Base-by-base conservation (phyloP, 2,329 filamentous ascomycete species). In the Gremmenia infestans region DNA sequence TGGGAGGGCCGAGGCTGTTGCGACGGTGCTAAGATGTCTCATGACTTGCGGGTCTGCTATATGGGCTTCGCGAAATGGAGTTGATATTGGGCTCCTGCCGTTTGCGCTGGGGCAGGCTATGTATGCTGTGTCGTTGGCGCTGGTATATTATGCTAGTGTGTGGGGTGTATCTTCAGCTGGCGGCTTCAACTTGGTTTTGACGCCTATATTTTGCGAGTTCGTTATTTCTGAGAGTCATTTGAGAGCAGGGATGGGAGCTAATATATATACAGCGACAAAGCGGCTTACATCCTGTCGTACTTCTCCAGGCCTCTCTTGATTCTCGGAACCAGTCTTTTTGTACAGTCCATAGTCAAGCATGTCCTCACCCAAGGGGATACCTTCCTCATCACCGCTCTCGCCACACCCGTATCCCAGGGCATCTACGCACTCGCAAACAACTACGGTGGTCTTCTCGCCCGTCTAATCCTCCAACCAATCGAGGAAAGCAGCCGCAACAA, bases 281-380 rank as follows among this genome's bases (percentile, higher is more conserved):
- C 59, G n/a, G 49, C 53, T 9, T 69, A 63, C 42, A 28, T 66
- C 15, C 52, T 63, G 9, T 63, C 67, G 8, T 69, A 67, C 58
- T 90, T 97, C 68, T 88, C 89, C 57, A 75, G 75, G 11, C 81
- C 85, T 1, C 83, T 95, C 1, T 74, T 94, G 28, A 80, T 80
- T 15, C 81, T 97, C 3, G 88, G 88, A 4, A 78, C 81, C n/a
- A 95, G 87, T 66, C 82, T 97, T 71, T 93, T 91, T 73, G 76
- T 91, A 6, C 94, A 99, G 73, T 92, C 89, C 37, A 74, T 91
- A 19, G 83, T 97, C 66, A 99, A 99, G 72, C 93, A 97, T 70
- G 70, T 97, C 52, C 81, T 99, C 52, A 97, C 94, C 0, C 91
- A 97, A 73, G 94, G 93, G 57, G 94, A 99, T 73, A 91, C 91